phyloP scores from a whole-genome alignment of 1,284 basidiomycete species.

The Erythrobasidium hasegawianum region DNA sequence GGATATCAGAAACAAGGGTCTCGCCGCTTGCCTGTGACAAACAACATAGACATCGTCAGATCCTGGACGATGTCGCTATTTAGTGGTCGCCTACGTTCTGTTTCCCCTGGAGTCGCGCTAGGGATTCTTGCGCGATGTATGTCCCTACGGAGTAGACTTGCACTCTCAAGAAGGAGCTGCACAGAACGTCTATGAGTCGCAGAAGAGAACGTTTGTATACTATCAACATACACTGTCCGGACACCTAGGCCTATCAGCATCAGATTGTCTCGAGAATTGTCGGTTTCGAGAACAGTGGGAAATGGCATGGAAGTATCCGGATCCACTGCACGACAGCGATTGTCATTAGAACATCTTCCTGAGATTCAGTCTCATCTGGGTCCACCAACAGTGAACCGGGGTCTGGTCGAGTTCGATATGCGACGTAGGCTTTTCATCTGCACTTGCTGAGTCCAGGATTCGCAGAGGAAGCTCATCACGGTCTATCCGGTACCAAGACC shows the following conservation, averaged over 20 bases:
- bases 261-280: slow-evolving; percentile 5
- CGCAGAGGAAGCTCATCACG: slow-evolving; percentile 5
- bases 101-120: slow-evolving; percentile 6
- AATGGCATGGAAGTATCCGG: slow-evolving; percentile 32
- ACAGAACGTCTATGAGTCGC: not conserved
- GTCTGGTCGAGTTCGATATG: slow-evolving; percentile 28
- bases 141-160: slow-evolving; percentile 32
- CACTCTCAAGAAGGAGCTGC: slow-evolving; percentile 32
- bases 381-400: slow-evolving; percentile 19
- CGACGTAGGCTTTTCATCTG: slow-evolving; percentile 15
- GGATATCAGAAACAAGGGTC: slow-evolving; percentile 64
- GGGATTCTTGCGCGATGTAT: slow-evolving; percentile 9
- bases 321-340: slow-evolving; percentile 12
- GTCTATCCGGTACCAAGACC: not conserved
- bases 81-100: not conserved
- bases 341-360: not conserved
- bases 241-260: slow-evolving; percentile 27
- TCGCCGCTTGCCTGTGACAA: slow-evolving; percentile 53
- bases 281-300: slow-evolving; percentile 16
- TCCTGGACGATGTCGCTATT: not conserved
- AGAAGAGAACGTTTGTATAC: not conserved
- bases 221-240: slow-evolving; percentile 18
- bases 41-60: not conserved
- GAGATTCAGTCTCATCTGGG: not conserved
- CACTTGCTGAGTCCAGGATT: slow-evolving; percentile 7